Evolutionary conservation across 345 rosid genomes (phyloP).

Genomic region (Eucalyptus virginea): DNA sequence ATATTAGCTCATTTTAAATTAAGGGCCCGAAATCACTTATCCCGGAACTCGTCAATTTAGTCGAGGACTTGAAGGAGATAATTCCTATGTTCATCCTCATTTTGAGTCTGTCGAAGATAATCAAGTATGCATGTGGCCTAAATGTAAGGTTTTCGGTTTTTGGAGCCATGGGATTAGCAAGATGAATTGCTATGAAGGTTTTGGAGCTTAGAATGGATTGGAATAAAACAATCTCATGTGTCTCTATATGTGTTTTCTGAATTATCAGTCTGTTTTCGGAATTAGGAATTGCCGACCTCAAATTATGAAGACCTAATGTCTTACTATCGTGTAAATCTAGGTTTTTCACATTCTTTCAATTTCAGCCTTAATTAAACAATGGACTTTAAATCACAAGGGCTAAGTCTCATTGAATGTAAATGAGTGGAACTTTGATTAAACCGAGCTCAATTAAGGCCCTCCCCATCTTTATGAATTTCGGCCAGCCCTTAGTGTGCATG

Average conservation of each 20-base stretch:
- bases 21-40: background rate
- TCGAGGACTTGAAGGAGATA: background rate
- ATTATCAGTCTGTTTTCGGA: background rate
- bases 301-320: background rate
- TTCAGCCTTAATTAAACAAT: background rate
- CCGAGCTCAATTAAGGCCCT: background rate
- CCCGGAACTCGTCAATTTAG: background rate
- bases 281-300: background rate
- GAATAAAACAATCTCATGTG: background rate
- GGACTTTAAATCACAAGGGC: background rate
- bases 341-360: background rate
- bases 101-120: background rate
- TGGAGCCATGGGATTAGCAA: background rate
- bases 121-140: background rate
- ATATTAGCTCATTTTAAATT: background rate
- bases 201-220: background rate
- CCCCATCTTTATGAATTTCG: background rate
- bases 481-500: background rate
- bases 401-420: background rate
- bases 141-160: background rate
- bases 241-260: background rate
- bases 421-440: background rate
- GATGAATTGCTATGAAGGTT: background rate
- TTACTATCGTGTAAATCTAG: background rate
- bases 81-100: background rate